Base-by-base conservation (phyloP, 2,329 filamentous ascomycete species). In the Aspergillus costaricaensis region DNA sequence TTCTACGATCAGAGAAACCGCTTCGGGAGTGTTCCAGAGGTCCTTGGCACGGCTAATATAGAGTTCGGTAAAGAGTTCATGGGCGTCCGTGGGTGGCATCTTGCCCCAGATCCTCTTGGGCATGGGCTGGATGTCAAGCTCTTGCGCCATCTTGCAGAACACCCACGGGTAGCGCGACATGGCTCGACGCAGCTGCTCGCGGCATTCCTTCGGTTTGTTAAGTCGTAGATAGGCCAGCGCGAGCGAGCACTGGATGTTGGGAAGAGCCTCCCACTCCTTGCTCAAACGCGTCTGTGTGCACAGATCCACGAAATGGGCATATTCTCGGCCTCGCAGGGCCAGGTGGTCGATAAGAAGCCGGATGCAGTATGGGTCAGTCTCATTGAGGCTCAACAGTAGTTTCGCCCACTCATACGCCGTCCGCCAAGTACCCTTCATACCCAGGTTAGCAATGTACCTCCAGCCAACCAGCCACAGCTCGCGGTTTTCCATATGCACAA, bases 341-440 rank as follows among this genome's bases (percentile, higher is more conserved):
- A 96, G 83, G 64, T 92, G 86, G 72, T 97, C 94, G 52, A 96
- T 86, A 64, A 92, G 84, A 58, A 96, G 85, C 62, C 88, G 84
- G 70, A 96, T 86, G 50, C 87, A 91, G 70, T 96, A 97, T 0
- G 92, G 92, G 72, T 99, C 95, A 4, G 82, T 79, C 3, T 87
- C 87, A 66, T 92, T 86, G 60, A 98, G 77, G 60, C 88, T 86
- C 30, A 96, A 82, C 9, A 97, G 81, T 5, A 98, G 79, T 77
- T 95, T 96, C 6, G 91, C 86, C 93, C 95, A 99, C 76, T 98
- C 95, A 51, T 96, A 87, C 0, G 92, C 92, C 0, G 95, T 98
- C 50, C 92, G 85, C 82, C 92, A 96, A 1, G 94, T 97, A n/a
- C 93, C 92, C 68, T 96, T 94, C 77, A 92, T 88, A 15, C 92